A percentile compares a stretch with the other conserved stretches of the same genome.
phyloP scores from a whole-genome alignment of 75 land plant genomes.

The Picea sitchensis region DNA sequence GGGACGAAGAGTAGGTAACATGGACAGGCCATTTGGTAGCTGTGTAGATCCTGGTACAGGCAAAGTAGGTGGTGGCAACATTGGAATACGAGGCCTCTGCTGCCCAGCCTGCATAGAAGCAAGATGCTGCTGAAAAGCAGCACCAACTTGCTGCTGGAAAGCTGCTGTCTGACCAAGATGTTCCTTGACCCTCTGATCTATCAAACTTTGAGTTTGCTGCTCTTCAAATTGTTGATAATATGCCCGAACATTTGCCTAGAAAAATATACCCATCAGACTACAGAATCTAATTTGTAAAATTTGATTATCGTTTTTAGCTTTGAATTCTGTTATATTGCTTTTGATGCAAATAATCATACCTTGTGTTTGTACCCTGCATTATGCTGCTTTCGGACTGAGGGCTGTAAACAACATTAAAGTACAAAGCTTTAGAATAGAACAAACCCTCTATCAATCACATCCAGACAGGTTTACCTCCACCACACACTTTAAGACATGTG shows the following conservation, averaged over 20 bases:
- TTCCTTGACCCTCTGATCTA: constrained; percentile 96
- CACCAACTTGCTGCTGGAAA: constrained; percentile 79
- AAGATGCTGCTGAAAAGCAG: constrained; percentile 73
- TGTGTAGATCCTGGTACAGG: constrained; percentile 34
- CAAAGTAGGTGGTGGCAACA: constrained; percentile 53
- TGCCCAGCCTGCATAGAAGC: constrained; percentile 31
- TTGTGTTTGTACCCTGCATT: constrained; percentile 99
- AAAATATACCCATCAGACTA: neutral
- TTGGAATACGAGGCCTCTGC: constrained; percentile 67
- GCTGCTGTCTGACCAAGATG: constrained; percentile 88
- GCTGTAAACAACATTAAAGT: constrained; percentile 43
- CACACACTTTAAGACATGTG: too few species aligned
- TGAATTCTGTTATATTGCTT: neutral
- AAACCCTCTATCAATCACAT: too few species aligned
- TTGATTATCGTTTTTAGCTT: neutral
- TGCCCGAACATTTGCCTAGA: constrained; percentile 86
- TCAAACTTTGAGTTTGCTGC: constrained; percentile 94
- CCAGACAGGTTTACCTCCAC: too few species aligned
- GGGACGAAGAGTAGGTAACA: constrained; percentile 52
- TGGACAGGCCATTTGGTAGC: constrained; percentile 14
- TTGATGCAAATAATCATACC: constrained; percentile 33
- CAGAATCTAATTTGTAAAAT: neutral
- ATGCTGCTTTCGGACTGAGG: constrained; percentile 98
- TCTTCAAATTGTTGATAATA: constrained; percentile 99
- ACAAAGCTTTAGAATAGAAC: too few species aligned